A percentile compares a stretch with the other conserved stretches of the same genome.
phyloP scores from a whole-genome alignment of 2,329 filamentous ascomycete genomes.

The Periconia sp. region DNA sequence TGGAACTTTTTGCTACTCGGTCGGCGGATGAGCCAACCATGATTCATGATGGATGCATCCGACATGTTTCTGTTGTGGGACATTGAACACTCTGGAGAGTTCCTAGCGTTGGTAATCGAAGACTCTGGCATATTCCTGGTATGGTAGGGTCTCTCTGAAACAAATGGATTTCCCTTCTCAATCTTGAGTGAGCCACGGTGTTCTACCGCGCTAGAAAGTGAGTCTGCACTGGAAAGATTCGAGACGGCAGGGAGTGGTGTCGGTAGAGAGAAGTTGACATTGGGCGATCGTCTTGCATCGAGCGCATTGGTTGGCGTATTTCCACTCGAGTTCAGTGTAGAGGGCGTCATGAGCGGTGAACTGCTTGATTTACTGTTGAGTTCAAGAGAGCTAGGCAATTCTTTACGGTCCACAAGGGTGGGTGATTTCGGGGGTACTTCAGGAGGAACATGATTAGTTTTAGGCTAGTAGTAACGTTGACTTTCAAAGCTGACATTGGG shows the following conservation, averaged over 20 bases:
- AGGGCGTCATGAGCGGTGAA: constrained; percentile 34
- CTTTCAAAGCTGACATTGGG: constrained; percentile 33
- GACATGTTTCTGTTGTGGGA: constrained; percentile 41
- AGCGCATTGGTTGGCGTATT: constrained; percentile 28
- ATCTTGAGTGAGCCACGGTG: constrained; percentile 33
- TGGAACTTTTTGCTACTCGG: constrained; percentile 32
- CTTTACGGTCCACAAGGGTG: constrained; percentile 30
- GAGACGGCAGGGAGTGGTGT: constrained; percentile 36
- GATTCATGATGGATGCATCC: constrained; percentile 42
- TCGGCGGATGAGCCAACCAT: constrained; percentile 37
- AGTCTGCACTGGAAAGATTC: constrained; percentile 33
- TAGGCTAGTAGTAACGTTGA: constrained; percentile 26
- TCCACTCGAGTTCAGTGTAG: constrained; percentile 26
- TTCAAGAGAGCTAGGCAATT: constrained; percentile 35
- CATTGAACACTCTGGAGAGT: background rate
- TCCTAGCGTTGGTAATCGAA: constrained; percentile 12
- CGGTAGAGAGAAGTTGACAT: constrained; percentile 24
- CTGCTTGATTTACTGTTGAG: constrained; percentile 35
- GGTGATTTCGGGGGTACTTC: constrained; percentile 43
- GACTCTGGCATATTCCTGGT: constrained; percentile 41
- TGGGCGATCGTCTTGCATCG: constrained; percentile 37
- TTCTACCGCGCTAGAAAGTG: constrained; percentile 26
- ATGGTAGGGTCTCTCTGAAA: constrained; percentile 22
- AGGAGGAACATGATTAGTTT: constrained; percentile 29
- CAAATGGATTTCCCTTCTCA: constrained; percentile 34